A percentile compares a stretch with the other conserved stretches of the same genome.
Evolutionary conservation across 1,139 yeast genomes (phyloP).

Genomic region (Spathaspora sp.): DNA sequence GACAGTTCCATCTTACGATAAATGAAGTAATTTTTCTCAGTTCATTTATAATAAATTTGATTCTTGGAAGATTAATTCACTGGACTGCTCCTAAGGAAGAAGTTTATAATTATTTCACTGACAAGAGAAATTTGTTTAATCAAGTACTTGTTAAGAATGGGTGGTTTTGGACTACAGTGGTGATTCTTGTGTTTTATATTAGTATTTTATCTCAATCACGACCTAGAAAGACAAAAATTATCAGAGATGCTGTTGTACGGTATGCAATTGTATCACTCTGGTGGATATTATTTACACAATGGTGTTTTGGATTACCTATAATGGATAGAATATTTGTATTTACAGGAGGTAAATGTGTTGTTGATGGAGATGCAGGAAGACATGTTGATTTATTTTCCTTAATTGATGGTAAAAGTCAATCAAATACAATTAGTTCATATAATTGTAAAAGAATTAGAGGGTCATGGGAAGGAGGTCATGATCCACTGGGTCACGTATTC

Average conservation of each 20-base stretch:
- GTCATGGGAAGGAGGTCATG: conserved; percentile 89
- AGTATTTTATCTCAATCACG: conserved; percentile 7
- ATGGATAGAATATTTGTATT: conserved; percentile 81
- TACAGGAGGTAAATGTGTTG: conserved; percentile 83
- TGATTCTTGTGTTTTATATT: conserved; percentile 29
- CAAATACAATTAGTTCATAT: conserved; percentile 38
- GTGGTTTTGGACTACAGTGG: conserved; percentile 85
- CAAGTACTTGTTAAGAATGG: conserved; percentile 79
- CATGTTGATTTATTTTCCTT: conserved; percentile 7
- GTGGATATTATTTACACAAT: conserved; percentile 85
- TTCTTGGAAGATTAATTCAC: conserved; percentile 35
- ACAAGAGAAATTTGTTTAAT: conserved; percentile 67
- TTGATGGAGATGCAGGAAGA: conserved; percentile 8
- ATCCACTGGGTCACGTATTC: conserved; percentile 94
- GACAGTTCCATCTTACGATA: conserved; percentile 14
- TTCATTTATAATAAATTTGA: conserved; percentile 34
- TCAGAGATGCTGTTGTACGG: conserved; percentile 29
- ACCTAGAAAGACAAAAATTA: conserved; percentile 4
- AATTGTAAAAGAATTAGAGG: conserved; percentile 61
- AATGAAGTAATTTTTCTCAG: conserved; percentile 25
- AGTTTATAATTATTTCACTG: conserved; percentile 56
- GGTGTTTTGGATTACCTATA: conserved; percentile 84
- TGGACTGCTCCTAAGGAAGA: conserved; percentile 34
- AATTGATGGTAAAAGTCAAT: conserved; percentile 11
- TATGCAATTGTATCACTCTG: conserved; percentile 61